These are phyloP conservation scores for Dacryopinax spathularia DNA, from an alignment of 768 basidiomycete genomes.

Conservation along the genomic window DNA sequence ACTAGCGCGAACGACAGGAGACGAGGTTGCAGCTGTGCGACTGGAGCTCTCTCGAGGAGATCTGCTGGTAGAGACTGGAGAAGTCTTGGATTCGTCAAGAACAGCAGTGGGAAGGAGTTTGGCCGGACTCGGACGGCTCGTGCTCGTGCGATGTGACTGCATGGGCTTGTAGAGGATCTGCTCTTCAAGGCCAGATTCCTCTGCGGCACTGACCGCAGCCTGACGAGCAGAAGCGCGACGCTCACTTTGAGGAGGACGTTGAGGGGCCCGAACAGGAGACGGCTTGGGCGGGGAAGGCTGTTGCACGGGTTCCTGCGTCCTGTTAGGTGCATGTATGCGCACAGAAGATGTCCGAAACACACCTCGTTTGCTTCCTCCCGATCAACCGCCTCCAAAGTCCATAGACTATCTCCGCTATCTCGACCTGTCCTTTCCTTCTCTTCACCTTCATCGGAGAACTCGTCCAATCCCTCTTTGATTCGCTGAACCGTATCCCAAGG, in stretches of 20 bases:
- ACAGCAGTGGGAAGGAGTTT: neutral
- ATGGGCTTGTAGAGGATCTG: constrained; percentile 2
- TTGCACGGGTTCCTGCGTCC: neutral
- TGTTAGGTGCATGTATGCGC: neutral
- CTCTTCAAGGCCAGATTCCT: neutral
- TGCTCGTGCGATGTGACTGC: neutral
- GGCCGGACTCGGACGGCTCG: neutral
- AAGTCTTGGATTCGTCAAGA: neutral
- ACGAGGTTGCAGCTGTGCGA: neutral
- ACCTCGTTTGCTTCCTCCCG: constrained; percentile 66
- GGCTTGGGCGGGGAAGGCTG: neutral
- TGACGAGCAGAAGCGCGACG: neutral
- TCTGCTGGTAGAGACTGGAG: neutral
- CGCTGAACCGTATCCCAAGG: neutral
- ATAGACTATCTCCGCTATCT: constrained; percentile 48
- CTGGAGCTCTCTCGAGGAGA: neutral
- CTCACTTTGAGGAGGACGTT: neutral
- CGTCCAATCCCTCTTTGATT: constrained; percentile 13
- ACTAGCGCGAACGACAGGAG: neutral
- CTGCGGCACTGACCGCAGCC: neutral
- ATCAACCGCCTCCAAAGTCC: constrained; percentile 80
- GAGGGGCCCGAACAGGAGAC: neutral
- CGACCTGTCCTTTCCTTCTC: constrained; percentile 25
- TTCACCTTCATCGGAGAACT: constrained; percentile 19
- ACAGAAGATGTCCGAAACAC: neutral